Conservation (phyloP, 495 filamentous ascomycete species). For the Tuber borchii region DNA sequence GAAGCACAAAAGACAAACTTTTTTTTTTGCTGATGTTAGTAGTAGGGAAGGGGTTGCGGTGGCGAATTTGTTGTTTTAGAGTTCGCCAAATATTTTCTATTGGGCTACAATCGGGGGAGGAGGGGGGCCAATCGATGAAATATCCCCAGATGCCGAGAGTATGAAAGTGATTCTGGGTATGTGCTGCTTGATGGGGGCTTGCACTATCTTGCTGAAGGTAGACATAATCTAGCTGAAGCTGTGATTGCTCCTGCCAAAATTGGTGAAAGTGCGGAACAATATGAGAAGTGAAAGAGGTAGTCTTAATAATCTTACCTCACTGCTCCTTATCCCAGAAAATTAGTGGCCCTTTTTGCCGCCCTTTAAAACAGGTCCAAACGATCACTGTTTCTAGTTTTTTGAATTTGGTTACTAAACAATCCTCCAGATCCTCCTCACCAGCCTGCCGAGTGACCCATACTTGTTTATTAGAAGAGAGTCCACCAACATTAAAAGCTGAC, state of each 20-base stretch:
- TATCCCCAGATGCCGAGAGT: constrained; percentile 1
- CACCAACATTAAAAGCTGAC: not conserved
- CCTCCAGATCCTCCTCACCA: not conserved
- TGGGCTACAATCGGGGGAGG: constrained; percentile 7
- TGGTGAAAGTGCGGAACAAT: constrained; percentile 7
- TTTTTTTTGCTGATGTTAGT: too few relatives aligned
- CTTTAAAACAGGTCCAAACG: too few relatives aligned
- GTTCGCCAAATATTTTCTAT: constrained; percentile 12
- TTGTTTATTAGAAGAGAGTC: not conserved
- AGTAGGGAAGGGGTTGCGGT: not conserved
- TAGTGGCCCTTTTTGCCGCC: constrained; percentile 5
- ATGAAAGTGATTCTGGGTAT: not conserved
- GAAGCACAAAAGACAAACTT: too few relatives aligned
- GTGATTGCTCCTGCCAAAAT: constrained; percentile 10
- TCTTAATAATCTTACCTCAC: constrained; percentile 6
- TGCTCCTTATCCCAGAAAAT: constrained; percentile 14
- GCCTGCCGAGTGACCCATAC: not conserved
- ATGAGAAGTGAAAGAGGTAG: constrained; percentile 2
- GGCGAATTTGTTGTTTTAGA: not conserved
- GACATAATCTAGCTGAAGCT: constrained; percentile 3
- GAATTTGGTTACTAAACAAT: not conserved
- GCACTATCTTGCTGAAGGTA: constrained; percentile 2
- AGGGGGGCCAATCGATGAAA: constrained; percentile 6
- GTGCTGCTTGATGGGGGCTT: not conserved
- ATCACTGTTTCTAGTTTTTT: not conserved